phyloP scores from a whole-genome alignment of 345 rosid genomes.

The Stellera chamaejasme region DNA sequence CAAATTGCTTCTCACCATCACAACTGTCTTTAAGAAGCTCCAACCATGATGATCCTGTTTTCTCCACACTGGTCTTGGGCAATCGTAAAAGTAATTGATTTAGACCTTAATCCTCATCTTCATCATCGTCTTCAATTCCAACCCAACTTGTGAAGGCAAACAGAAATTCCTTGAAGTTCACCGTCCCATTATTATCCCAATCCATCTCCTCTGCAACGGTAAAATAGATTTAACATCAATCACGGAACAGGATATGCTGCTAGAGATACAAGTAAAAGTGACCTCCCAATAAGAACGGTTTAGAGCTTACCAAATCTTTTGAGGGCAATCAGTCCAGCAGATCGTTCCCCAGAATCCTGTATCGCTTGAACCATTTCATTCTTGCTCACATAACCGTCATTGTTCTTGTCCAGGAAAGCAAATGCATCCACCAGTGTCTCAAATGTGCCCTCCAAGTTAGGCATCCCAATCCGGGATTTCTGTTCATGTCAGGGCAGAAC shows the following conservation, averaged over 20 bases:
- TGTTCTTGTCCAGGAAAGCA: constrained; percentile 82
- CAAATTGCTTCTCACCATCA: too few species aligned
- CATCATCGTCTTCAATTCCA: constrained; percentile 78
- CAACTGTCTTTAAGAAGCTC: too few species aligned
- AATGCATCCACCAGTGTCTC: constrained; percentile 82
- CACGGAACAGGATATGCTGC: neutral
- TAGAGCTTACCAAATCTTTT: constrained; percentile 76
- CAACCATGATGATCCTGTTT: too few species aligned
- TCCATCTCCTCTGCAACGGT: constrained; percentile 89
- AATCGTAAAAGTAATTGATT: neutral
- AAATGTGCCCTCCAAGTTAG: constrained; percentile 70
- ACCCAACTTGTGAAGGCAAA: constrained; percentile 94
- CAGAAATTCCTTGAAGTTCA: constrained; percentile 88
- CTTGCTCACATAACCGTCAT: constrained; percentile 83
- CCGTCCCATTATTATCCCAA: constrained; percentile 95
- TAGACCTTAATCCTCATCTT: constrained; percentile 27
- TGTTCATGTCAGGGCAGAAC: constrained; percentile 37
- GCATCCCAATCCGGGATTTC: constrained; percentile 71
- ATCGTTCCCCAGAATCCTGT: constrained; percentile 86
- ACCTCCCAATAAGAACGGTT: constrained; percentile 13
- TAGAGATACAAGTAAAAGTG: neutral
- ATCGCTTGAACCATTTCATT: constrained; percentile 82
- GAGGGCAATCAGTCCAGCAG: constrained; percentile 78
- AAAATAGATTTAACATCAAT: neutral
- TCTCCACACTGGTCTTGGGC: neutral